Evolutionary conservation across 2,329 filamentous ascomycete species (phyloP), one percentile per base, ranked within the genome.

Genomic region (Proliferodiscus dingleyae): DNA sequence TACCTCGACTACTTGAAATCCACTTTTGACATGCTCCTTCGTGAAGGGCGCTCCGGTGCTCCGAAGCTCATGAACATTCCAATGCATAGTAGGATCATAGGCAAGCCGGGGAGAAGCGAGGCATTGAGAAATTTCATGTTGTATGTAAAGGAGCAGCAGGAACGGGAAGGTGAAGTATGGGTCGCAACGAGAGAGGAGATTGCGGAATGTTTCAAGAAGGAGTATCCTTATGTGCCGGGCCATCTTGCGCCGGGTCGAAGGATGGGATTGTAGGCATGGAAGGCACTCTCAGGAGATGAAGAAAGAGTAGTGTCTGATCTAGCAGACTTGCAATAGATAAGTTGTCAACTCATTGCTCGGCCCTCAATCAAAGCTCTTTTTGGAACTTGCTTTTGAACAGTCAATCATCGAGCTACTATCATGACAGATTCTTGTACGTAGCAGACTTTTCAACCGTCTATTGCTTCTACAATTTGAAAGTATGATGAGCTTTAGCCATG

Each of bases 21-120:
- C 16, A 70, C 74, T 0, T 78, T 78, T 42, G 74, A 78, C 53
- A 69, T 74, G 15, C 56, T 78, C 24, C 76, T 77, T 46, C 71
- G 71, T 23, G 55, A 58, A 41, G 55, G 55, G 2, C 40, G 42
- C 6, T 33, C 43, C 29, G 73, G 72, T 0, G 57, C 55, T 55
- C 71, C 71, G 2, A 75, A 74, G 63, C 76, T 78, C 71, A 78
- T 78, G 74, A 77, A 73, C 0, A 67, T 78, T 19, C 72, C 71
- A 0, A 56, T 78, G 37, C 74, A 77, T 53, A 75, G 71, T 43
- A 66, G 74, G 4, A 73, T 75, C 45, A 39, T 73, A 19, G 75
- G 75, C 0, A 68, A 72, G 33, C 74, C 74, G 0, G 75, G 72
- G 1, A 61, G 75, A 4, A 70, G 71, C 40, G 69, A 67, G 33